Conservation (phyloP, 352 stramenopile species). For the Phytophthora quininea region DNA sequence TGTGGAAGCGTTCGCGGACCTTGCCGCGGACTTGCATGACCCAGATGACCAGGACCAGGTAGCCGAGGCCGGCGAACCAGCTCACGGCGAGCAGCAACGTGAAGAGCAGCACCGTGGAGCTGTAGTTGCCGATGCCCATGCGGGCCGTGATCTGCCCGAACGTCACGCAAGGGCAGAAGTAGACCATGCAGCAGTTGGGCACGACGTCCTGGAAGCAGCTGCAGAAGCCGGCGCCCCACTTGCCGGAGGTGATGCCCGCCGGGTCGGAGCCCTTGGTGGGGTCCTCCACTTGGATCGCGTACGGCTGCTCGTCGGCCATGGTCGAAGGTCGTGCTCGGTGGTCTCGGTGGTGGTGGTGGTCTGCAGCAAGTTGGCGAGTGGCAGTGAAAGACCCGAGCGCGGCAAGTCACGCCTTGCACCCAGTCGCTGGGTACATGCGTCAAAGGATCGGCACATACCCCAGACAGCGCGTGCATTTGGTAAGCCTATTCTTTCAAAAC, state of each 20-base stretch:
- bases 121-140: constrained; percentile 41
- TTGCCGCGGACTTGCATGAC: constrained; percentile 34
- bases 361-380: constrained; percentile 6
- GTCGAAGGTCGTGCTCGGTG: background rate
- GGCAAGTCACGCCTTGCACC: background rate
- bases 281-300: constrained; percentile 23
- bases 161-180: constrained; percentile 51
- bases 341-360: background rate
- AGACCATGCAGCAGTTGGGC: constrained; percentile 51
- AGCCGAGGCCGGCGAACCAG: constrained; percentile 6
- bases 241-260: constrained; percentile 16
- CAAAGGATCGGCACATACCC: too few species aligned
- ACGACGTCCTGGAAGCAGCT: constrained; percentile 44
- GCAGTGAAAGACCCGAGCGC: too few species aligned
- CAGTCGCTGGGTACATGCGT: background rate
- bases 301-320: constrained; percentile 3
- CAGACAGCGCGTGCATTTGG: too few species aligned
- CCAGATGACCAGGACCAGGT: constrained; percentile 17
- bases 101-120: constrained; percentile 21
- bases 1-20: constrained; percentile 40
- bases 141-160: constrained; percentile 49
- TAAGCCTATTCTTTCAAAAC: too few species aligned
- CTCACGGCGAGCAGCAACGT: constrained; percentile 19
- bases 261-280: constrained; percentile 1
- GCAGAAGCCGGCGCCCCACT: constrained; percentile 44